A percentile compares a stretch with the other conserved stretches of the same genome.
These are phyloP conservation scores for Microthyrium microscopicum DNA, from an alignment of 2,329 filamentous ascomycete species.

Conservation along the genomic window DNA sequence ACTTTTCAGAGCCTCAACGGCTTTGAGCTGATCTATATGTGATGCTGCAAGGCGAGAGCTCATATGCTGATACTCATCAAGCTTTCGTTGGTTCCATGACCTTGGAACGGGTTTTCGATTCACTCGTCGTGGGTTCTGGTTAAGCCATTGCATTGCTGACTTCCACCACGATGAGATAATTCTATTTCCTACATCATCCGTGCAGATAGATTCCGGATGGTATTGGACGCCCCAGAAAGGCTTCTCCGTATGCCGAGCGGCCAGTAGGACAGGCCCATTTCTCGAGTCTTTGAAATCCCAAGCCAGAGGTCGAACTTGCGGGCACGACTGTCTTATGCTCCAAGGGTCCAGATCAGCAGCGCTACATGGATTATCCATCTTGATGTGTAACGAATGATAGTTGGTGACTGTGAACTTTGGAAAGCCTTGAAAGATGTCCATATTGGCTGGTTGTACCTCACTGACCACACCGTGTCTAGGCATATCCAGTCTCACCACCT, in stretches of 20 bases:
- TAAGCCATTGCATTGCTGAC: too few species aligned
- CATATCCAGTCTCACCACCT: constrained; percentile 46
- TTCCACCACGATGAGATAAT: too few species aligned
- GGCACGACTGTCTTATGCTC: constrained; percentile 19
- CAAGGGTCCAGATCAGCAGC: constrained; percentile 15
- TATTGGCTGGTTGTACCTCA: constrained; percentile 40
- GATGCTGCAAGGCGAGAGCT: too few species aligned
- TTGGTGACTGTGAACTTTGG: constrained; percentile 51
- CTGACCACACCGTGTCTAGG: constrained; percentile 74
- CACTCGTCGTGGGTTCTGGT: too few species aligned
- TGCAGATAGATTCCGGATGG: constrained; percentile 80
- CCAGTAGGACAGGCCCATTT: constrained; percentile 58
- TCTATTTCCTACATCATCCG: too few species aligned
- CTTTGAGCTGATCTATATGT: too few species aligned
- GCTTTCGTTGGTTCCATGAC: too few species aligned
- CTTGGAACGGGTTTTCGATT: too few species aligned
- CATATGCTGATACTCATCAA: too few species aligned
- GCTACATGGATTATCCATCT: not conserved
- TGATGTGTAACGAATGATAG: constrained; percentile 47
- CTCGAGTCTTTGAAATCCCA: constrained; percentile 27
- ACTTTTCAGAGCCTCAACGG: too few species aligned
- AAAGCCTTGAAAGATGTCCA: constrained; percentile 50
- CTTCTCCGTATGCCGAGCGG: constrained; percentile 45
- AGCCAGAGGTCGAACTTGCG: constrained; percentile 27
- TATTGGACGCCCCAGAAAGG: constrained; percentile 85